These are phyloP conservation scores for Cyberlindnera bimundalis DNA, from an alignment of 805 yeast genomes.

Conservation along the genomic window DNA sequence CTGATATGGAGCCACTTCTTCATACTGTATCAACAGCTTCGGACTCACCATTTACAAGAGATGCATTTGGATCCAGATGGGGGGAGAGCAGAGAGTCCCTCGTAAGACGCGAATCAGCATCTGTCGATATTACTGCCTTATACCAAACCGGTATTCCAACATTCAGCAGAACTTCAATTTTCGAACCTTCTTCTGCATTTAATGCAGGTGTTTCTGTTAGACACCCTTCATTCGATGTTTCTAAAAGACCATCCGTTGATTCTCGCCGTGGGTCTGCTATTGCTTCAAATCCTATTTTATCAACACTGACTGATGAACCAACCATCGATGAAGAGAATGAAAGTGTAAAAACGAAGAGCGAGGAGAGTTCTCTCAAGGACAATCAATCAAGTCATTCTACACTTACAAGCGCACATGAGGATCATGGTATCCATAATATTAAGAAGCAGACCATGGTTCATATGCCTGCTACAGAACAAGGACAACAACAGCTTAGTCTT, in stretches of 20 bases:
- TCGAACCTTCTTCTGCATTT: conserved; percentile 4
- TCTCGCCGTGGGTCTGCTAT: conserved; percentile 11
- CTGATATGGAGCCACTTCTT: conserved; percentile 31
- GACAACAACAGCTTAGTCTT: not conserved
- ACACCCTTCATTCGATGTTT: conserved; percentile 4
- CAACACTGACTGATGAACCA: conserved; percentile 9
- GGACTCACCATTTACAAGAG: conserved; percentile 3
- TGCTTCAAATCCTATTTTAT: conserved; percentile 10
- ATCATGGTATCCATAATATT: not conserved
- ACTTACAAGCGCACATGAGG: conserved; percentile 3
- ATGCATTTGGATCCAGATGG: conserved; percentile 9
- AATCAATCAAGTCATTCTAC: conserved; percentile 11
- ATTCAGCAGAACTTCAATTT: conserved; percentile 7
- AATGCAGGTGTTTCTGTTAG: not conserved
- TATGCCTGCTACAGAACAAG: not conserved
- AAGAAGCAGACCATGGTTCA: not conserved
- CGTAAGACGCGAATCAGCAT: conserved; percentile 27
- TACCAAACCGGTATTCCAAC: conserved; percentile 23
- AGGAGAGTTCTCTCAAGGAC: conserved; percentile 12
- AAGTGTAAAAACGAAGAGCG: conserved; percentile 14
- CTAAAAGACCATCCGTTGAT: conserved; percentile 3
- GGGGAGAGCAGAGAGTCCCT: conserved; percentile 33
- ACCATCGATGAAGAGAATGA: conserved; percentile 16
- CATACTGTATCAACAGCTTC: conserved; percentile 13
- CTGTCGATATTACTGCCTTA: conserved; percentile 37